Evolutionary conservation across 495 filamentous ascomycete species (phyloP), one percentile per base, ranked within the genome.

Genomic region (Aspergillus leporis): DNA sequence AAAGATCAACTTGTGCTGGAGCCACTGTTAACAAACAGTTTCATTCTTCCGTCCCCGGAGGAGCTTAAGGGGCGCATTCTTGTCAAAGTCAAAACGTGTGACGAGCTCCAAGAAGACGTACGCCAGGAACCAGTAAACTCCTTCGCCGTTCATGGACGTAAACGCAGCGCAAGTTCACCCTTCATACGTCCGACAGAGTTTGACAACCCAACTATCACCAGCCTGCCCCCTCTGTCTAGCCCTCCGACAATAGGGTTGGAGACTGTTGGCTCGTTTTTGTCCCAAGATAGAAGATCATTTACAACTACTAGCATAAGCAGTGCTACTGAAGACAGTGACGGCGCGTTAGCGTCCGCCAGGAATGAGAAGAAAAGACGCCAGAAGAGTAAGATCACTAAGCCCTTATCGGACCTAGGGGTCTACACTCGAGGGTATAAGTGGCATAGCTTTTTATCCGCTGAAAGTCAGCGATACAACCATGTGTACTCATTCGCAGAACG

Each of bases 401-500:
- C 85, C 5, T 80, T 98, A 12, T 94, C 92, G 4, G 86, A 90
- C 51, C 80, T 98, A 23, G 94, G 91, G 25, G 88, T 98, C 1
- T 98, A 97, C 66, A 90, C 89, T 53, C 84, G 84, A 48, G 94
- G 94, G 21, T 85, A 95, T 68, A 95, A 93, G 63, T 96, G 91
- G 74, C 75, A 83, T 45, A 85, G 85, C 54, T 93, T 95, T 72
- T 79, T 86, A 36, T 81, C 79, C 18, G 76, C 84, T 19, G 92
- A 95, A 56, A 90, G 90, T 70, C 89, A 89, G 67, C 85, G 82
- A 45, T 90, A 82, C 74, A 98, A 97, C 72, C 94, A 98, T 72
- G 86, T 97, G 56, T 93, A 91, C 75, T 98, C 94, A 0, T 91
- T 97, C 74, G 87, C 87, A 49, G 94, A 98, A 74, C 81, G 85